Evolutionary conservation across 257 asterid species (phyloP), one percentile per base, ranked within the genome.

Genomic region (Nicotiana knightiana): DNA sequence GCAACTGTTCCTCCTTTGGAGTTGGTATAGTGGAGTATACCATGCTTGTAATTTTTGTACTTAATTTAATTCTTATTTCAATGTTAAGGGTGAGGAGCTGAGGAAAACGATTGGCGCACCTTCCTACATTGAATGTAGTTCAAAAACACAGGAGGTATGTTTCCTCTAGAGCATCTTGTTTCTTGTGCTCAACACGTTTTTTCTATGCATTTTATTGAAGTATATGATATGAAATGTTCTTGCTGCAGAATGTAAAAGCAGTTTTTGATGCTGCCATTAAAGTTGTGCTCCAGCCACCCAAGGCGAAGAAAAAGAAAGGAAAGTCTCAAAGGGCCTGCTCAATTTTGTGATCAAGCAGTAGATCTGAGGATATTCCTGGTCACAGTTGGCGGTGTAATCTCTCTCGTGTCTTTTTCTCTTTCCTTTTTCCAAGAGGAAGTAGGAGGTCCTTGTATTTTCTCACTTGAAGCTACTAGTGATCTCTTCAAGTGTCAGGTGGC

Each of bases 401-500:
- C 82, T 59, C 78, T 55, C 62, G 6, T 66, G 86, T 80, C 91
- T 65, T 85, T 88, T 58, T 87, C 79, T 62, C 77, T 77, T 85
- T 84, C 89, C 87, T 85, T 87, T 77, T 82, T 84, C 86, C 82
- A 87, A 79, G 86, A 86, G 87, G 87, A 87, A 83, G 77, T 67
- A 81, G 89, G 91, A 90, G 89, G 84, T 81, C 86, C 78, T 67
- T 80, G 79, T 82, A 66, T 86, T 71, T 9, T 87, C 59, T 83
- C 86, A 79, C 66, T 81, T 85, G 85, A 80, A 84, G 82, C 88
- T 84, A 68, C 86, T 83, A 76, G 87, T 82, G 91, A 87, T 89
- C 87, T 85, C 82, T 86, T 85, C 88, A 83, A 85, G 87, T 82
- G 82, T 83, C 37, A 71, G 86, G 89, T 81, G 91, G 92, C 88